Conservation (phyloP, 1,139 yeast genomes). For the Candida glucosophila region DNA sequence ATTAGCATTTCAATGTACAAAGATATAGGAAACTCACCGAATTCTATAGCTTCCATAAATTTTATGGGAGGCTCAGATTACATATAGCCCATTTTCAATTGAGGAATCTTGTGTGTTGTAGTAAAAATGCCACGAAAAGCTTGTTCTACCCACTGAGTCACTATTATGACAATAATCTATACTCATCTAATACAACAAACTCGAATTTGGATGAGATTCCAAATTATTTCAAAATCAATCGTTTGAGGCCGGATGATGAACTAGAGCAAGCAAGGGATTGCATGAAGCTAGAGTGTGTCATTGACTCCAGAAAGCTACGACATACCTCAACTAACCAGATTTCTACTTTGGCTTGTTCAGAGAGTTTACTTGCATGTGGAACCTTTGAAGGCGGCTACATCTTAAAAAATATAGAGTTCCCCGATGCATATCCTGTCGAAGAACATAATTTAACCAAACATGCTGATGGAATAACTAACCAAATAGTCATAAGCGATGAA, state of each 20-base stretch:
- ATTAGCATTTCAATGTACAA: slow-evolving; percentile 17
- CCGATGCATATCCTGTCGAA: slow-evolving; percentile 11
- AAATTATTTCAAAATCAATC: slow-evolving; percentile 28
- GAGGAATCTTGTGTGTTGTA: slow-evolving; percentile 42
- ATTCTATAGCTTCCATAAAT: slow-evolving; percentile 31
- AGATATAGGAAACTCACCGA: slow-evolving; percentile 17
- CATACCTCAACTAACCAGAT: slow-evolving; percentile 30
- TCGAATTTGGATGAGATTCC: slow-evolving; percentile 13
- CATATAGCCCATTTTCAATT: slow-evolving; percentile 51
- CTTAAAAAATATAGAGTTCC: slow-evolving; percentile 22
- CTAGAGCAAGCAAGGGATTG: slow-evolving; percentile 14
- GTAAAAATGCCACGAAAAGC: slow-evolving; percentile 25
- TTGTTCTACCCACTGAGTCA: slow-evolving; percentile 35
- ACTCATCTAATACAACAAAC: slow-evolving; percentile 12
- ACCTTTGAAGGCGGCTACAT: slow-evolving; percentile 49
- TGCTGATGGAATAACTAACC: slow-evolving; percentile 49
- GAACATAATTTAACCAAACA: slow-evolving; percentile 35
- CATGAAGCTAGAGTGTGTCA: slow-evolving; percentile 25
- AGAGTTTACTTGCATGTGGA: slow-evolving; percentile 40
- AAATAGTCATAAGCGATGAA: slow-evolving; percentile 27
- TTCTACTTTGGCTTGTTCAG: slow-evolving; percentile 40
- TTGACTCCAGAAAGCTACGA: slow-evolving; percentile 29
- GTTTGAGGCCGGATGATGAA: slow-evolving; percentile 21
- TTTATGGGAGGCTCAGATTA: slow-evolving; percentile 37
- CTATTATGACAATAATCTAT: slow-evolving; percentile 24